phyloP scores from a whole-genome alignment of 1,284 basidiomycete genomes.

The Ceratobasidium sp. region DNA sequence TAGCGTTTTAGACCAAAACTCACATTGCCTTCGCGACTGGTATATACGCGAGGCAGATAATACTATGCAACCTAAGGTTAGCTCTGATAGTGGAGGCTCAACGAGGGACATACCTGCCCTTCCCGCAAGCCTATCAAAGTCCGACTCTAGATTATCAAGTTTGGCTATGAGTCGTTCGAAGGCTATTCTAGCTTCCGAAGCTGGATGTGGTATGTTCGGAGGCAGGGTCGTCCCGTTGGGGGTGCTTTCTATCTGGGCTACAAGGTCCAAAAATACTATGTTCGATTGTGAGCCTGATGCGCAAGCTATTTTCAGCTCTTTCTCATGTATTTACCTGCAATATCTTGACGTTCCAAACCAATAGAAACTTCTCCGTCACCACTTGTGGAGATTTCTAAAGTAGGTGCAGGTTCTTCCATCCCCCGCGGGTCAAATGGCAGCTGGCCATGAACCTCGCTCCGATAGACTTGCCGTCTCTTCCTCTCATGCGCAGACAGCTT shows the following conservation, averaged over 20 bases:
- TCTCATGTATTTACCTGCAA: conserved; percentile 67
- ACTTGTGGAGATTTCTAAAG: conserved; percentile 78
- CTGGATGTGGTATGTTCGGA: conserved; percentile 62
- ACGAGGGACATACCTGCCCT: conserved; percentile 68
- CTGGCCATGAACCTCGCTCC: conserved; percentile 80
- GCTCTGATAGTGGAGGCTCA: background rate
- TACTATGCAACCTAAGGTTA: conserved; percentile 59
- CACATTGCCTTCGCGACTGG: conserved; percentile 73
- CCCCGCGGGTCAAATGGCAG: conserved; percentile 81
- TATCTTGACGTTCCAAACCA: conserved; percentile 73
- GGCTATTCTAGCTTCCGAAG: conserved; percentile 68
- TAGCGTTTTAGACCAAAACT: conserved; percentile 53
- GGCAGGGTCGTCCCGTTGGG: conserved; percentile 48
- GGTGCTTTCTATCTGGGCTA: conserved; percentile 74
- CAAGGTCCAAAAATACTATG: conserved; percentile 68
- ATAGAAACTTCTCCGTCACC: conserved; percentile 67
- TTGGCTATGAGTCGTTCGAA: conserved; percentile 75
- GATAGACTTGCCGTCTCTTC: conserved; percentile 80
- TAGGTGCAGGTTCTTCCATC: conserved; percentile 79
- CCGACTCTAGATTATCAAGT: conserved; percentile 79
- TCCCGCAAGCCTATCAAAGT: conserved; percentile 84
- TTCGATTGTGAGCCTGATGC: background rate
- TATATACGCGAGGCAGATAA: conserved; percentile 76
- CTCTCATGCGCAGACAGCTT: conserved; percentile 64
- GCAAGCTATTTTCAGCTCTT: conserved; percentile 12